Conservation (phyloP, 2,329 filamentous ascomycete species). For the Byssothecium circinans region DNA sequence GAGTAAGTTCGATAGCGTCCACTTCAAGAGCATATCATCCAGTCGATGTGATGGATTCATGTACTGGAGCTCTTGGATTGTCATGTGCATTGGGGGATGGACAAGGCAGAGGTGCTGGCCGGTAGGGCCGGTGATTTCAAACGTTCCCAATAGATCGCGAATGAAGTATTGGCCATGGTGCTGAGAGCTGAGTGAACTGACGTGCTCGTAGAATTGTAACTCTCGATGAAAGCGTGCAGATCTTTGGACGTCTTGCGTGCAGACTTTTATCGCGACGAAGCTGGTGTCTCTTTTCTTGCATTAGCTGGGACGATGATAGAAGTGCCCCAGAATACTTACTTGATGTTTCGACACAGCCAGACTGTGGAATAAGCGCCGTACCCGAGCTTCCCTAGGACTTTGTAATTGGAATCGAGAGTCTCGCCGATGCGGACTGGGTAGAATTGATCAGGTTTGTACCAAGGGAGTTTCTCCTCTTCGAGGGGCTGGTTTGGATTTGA, state of each 20-base stretch:
- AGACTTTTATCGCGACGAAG: slow-evolving; percentile 23
- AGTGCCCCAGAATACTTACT: slow-evolving; percentile 21
- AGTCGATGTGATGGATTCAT: slow-evolving; percentile 19
- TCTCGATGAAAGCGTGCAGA: slow-evolving; percentile 19
- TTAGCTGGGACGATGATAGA: slow-evolving; percentile 16
- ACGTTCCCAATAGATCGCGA: slow-evolving; percentile 20
- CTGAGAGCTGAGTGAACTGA: slow-evolving; percentile 24
- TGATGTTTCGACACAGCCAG: slow-evolving; percentile 28
- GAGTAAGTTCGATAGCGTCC: slow-evolving; percentile 39
- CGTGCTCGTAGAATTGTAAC: slow-evolving; percentile 26
- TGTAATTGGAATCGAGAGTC: slow-evolving; percentile 23
- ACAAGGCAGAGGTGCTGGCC: slow-evolving; percentile 26
- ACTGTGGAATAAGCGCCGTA: slow-evolving; percentile 29
- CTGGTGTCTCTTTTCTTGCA: slow-evolving; percentile 18
- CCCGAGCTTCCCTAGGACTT: slow-evolving; percentile 28
- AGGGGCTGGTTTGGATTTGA: slow-evolving; percentile 20
- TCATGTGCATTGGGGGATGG: slow-evolving; percentile 32
- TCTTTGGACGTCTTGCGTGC: slow-evolving; percentile 18
- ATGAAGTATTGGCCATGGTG: slow-evolving; percentile 24
- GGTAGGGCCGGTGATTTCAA: slow-evolving; percentile 23
- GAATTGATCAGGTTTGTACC: slow-evolving; percentile 21
- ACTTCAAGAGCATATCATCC: slow-evolving; percentile 20
- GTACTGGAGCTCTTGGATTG: slow-evolving; percentile 28
- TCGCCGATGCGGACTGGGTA: slow-evolving; percentile 27
- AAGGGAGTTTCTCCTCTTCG: slow-evolving; percentile 21